Conservation (phyloP, 2,329 filamentous ascomycete genomes). For the Fusarium tjaetaba region DNA sequence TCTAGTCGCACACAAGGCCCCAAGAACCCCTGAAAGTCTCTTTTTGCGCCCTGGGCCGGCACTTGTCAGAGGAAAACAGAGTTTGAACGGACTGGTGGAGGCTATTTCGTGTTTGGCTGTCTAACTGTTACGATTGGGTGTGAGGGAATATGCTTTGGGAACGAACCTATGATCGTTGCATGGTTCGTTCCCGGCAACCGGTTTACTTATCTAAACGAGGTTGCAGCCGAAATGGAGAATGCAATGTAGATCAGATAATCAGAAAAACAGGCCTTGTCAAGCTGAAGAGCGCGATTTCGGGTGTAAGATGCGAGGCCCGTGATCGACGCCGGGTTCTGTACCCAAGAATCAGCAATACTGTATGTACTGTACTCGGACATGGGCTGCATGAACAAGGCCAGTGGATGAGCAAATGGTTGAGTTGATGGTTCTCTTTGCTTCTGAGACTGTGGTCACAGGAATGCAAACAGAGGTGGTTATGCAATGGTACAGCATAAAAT, state of each 20-base stretch:
- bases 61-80: slow-evolving; percentile 14
- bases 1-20: neutral
- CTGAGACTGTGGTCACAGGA: slow-evolving; percentile 1
- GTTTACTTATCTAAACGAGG: neutral
- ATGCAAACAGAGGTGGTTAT: neutral
- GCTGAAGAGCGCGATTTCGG: neutral
- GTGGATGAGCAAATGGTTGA: neutral
- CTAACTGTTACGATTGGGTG: neutral
- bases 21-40: neutral
- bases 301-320: neutral
- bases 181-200: neutral
- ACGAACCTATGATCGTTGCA: neutral
- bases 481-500: neutral
- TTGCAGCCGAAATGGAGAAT: neutral
- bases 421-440: neutral
- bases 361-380: neutral
- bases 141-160: neutral
- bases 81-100: neutral
- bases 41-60: neutral
- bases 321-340: neutral
- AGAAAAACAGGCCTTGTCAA: neutral
- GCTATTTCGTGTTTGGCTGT: neutral
- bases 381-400: neutral
- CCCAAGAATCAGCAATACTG: neutral
- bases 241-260: slow-evolving; percentile 4